phyloP scores from a whole-genome alignment of 371 early-diverging fungal genomes.

The Apophysomyces variabilis region DNA sequence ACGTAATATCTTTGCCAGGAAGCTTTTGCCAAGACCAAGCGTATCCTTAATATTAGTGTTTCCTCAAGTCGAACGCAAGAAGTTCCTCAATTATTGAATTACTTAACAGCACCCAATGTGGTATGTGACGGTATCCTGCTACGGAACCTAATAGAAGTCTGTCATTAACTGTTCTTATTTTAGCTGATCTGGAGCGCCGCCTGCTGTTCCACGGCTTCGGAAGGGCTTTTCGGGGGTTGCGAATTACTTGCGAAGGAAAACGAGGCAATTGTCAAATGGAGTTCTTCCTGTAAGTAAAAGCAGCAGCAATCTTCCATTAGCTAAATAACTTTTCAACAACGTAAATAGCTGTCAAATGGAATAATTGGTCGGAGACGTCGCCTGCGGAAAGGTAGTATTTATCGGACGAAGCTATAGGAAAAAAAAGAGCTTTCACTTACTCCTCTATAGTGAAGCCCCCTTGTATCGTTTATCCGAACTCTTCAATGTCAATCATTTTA shows the following conservation, averaged over 20 bases:
- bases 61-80: slow-evolving; percentile 69
- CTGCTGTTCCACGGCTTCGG: slow-evolving; percentile 66
- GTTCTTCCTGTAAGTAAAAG: slow-evolving; percentile 46
- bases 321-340: too few species aligned
- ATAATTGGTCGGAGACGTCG: slow-evolving; percentile 55
- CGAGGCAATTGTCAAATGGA: slow-evolving; percentile 70
- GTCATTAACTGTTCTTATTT: background rate
- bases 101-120: slow-evolving; percentile 80
- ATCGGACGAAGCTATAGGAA: background rate
- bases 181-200: slow-evolving; percentile 78
- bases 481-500: slow-evolving; percentile 80
- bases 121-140: slow-evolving; percentile 35
- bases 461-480: slow-evolving; percentile 68
- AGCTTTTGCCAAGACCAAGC: slow-evolving; percentile 65
- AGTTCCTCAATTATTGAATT: slow-evolving; percentile 73
- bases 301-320: background rate
- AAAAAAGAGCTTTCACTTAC: too few species aligned
- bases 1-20: slow-evolving; percentile 41
- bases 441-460: slow-evolving; percentile 59
- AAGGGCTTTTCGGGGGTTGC: slow-evolving; percentile 57
- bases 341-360: slow-evolving; percentile 48
- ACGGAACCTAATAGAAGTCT: background rate
- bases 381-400: slow-evolving; percentile 47
- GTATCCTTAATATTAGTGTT: slow-evolving; percentile 76
- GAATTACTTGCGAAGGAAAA: slow-evolving; percentile 71